Evolutionary conservation across 768 basidiomycete species (phyloP).

Genomic region (Gymnopilus junonius): DNA sequence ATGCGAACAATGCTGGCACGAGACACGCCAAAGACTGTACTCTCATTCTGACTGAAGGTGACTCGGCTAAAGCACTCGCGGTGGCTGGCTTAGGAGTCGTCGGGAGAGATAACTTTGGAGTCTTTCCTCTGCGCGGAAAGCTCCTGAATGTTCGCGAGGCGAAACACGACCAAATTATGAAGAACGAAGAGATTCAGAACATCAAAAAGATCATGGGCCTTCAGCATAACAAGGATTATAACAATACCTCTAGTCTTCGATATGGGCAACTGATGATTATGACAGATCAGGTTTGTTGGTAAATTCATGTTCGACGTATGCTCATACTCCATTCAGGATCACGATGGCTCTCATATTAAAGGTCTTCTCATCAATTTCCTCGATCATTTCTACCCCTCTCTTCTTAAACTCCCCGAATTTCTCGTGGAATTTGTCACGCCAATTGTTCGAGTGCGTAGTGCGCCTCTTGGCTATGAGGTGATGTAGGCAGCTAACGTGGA

Average conservation of each 20-base stretch:
- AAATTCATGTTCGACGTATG: neutral
- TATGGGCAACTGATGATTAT: constrained; percentile 99
- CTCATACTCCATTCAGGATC: constrained; percentile 64
- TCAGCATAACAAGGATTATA: constrained; percentile 92
- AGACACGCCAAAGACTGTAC: constrained; percentile 82
- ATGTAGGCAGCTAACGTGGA: neutral
- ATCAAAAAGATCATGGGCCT: constrained; percentile 99
- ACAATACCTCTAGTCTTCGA: constrained; percentile 65
- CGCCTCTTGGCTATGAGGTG: constrained; percentile 2
- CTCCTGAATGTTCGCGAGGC: constrained; percentile 97
- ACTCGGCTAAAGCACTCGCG: constrained; percentile 96
- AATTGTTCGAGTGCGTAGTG: constrained; percentile 80
- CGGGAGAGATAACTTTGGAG: constrained; percentile 95
- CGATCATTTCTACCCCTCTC: constrained; percentile 95
- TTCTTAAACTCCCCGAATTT: constrained; percentile 89
- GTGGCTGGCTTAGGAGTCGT: constrained; percentile 94
- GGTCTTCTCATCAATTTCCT: constrained; percentile 98
- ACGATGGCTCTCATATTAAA: constrained; percentile 99
- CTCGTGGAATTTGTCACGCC: constrained; percentile 98
- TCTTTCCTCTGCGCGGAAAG: constrained; percentile 97
- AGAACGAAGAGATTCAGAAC: constrained; percentile 96
- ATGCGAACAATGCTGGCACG: constrained; percentile 97
- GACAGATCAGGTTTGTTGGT: constrained; percentile 89
- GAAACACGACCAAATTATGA: constrained; percentile 94
- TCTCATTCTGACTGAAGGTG: constrained; percentile 97